Evolutionary conservation across 139 green algal genomes (phyloP).

Genomic region (Parachlorella kessleri): DNA sequence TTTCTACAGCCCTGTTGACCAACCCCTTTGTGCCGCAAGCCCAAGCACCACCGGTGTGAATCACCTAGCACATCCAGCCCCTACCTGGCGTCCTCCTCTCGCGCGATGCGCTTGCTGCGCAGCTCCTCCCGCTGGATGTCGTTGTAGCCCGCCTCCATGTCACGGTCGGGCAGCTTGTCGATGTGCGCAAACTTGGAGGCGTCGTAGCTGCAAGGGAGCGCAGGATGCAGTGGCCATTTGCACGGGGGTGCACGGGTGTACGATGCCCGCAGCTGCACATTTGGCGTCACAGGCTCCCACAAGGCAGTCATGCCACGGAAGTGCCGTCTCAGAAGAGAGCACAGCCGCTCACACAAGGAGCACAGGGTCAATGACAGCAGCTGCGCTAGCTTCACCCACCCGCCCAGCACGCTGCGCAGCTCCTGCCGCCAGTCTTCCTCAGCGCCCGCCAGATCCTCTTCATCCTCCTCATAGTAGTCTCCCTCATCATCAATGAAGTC

Average conservation of each 20-base stretch:
- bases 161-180: conserved; percentile 18
- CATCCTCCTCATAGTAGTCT: neutral
- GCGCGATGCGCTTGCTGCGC: neutral
- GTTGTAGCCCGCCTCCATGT: conserved; percentile 29
- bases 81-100: neutral
- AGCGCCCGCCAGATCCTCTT: neutral
- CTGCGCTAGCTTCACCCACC: neutral
- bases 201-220: conserved; percentile 22
- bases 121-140: neutral
- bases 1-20: too few relatives aligned
- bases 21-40: too few relatives aligned
- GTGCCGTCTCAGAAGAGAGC: neutral
- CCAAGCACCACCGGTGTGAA: too few relatives aligned
- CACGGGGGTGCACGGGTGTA: neutral
- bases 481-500: conserved; percentile 20
- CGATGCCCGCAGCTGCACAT: neutral
- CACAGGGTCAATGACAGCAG: neutral
- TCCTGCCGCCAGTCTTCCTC: conserved; percentile 19
- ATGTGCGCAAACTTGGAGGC: conserved; percentile 24
- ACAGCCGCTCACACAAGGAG: too few relatives aligned
- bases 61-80: too few relatives aligned
- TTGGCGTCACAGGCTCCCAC: neutral
- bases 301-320: neutral
- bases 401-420: conserved; percentile 23
- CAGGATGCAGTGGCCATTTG: neutral